Evolutionary conservation across 305 asterid species (phyloP).

Genomic region (Fraxinus nigra): DNA sequence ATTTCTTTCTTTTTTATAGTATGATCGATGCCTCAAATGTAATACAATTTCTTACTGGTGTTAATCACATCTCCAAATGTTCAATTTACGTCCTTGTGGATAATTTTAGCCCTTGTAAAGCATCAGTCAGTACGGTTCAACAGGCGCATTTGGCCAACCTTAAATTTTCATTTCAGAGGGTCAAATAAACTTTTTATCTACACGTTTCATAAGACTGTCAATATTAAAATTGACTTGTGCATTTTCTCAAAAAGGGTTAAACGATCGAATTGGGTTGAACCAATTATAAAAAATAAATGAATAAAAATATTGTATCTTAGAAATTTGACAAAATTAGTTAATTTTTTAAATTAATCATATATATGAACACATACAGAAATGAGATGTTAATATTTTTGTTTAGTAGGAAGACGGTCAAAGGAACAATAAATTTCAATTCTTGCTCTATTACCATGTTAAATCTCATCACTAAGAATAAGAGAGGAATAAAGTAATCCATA

Average conservation of each 20-base stretch:
- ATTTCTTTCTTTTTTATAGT: not conserved
- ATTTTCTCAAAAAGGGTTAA: not conserved
- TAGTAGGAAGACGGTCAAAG: not conserved
- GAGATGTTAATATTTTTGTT: not conserved
- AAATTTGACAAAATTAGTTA: not conserved
- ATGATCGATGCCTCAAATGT: not conserved
- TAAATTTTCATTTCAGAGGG: not conserved
- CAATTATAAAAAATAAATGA: not conserved
- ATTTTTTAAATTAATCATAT: not conserved
- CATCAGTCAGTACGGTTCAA: not conserved
- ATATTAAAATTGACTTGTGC: not conserved
- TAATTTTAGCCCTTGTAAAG: not conserved
- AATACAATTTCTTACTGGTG: not conserved
- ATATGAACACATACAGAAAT: not conserved
- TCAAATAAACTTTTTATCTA: not conserved
- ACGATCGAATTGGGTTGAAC: not conserved
- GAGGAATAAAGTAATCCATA: not conserved
- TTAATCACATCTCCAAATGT: not conserved
- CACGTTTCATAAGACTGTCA: not conserved
- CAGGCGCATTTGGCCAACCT: not conserved
- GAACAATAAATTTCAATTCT: not conserved
- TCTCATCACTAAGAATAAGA: not conserved
- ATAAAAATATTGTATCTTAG: not conserved
- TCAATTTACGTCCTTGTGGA: not conserved
- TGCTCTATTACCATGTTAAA: not conserved